A percentile compares a stretch with the other conserved stretches of the same genome.
phyloP scores from a whole-genome alignment of 305 asterid genomes.

The Fraxinus ornus region DNA sequence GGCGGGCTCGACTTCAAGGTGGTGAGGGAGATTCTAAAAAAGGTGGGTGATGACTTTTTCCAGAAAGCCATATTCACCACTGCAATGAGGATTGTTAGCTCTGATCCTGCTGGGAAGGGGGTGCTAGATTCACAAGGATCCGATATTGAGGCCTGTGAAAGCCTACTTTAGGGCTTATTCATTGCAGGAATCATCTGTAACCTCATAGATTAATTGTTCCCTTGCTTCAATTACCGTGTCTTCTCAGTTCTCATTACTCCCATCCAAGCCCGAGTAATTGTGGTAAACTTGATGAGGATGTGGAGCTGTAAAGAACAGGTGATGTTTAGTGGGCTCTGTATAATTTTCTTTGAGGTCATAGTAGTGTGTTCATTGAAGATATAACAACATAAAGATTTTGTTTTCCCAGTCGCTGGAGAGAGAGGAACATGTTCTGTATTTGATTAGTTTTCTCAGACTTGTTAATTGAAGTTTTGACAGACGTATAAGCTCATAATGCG shows the following conservation, averaged over 20 bases:
- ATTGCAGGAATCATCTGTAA: background rate
- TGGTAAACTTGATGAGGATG: background rate
- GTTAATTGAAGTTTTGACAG: constrained; percentile 40
- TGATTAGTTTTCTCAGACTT: constrained; percentile 47
- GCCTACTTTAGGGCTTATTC: constrained; percentile 40
- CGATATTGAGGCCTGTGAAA: constrained; percentile 61
- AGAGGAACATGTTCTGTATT: constrained; percentile 45
- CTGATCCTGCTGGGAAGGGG: constrained; percentile 47
- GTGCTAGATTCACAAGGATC: constrained; percentile 60
- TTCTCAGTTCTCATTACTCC: background rate
- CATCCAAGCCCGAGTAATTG: background rate
- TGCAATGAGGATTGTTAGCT: constrained; percentile 33
- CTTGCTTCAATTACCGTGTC: background rate
- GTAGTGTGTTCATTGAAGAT: constrained; percentile 42
- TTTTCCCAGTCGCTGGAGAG: constrained; percentile 35
- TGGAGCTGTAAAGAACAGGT: constrained; percentile 26
- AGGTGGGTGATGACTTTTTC: constrained; percentile 51
- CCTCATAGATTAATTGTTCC: constrained; percentile 1
- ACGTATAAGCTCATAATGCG: constrained; percentile 50
- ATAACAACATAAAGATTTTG: constrained; percentile 37
- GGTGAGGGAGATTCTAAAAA: constrained; percentile 53
- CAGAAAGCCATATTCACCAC: constrained; percentile 54
- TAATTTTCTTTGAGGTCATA: constrained; percentile 38
- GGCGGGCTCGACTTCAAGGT: constrained; percentile 58
- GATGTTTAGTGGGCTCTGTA: constrained; percentile 31